Conservation (phyloP, 2,329 filamentous ascomycete species). For the Sporothrix inflata region DNA sequence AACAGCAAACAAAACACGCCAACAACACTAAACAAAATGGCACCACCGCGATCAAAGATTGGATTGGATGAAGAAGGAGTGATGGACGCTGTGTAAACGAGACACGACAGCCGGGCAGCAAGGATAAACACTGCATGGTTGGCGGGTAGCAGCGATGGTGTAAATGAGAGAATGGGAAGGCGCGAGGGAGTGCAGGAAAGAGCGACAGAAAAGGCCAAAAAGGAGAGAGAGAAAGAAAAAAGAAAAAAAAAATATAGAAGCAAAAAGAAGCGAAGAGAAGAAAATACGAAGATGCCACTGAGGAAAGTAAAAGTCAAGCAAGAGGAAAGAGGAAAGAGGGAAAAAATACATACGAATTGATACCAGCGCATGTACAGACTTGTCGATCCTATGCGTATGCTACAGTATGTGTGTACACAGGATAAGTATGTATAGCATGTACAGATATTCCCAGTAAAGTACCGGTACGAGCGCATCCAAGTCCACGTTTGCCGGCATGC, state of each 20-base stretch:
- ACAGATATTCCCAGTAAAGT: background rate
- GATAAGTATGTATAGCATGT: background rate
- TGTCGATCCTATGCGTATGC: background rate
- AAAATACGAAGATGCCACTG: background rate
- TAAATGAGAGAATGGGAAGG: slow-evolving; percentile 7
- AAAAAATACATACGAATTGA: background rate
- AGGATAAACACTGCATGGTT: background rate
- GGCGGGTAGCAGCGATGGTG: background rate
- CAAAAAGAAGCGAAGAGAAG: background rate
- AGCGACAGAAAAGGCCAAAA: background rate
- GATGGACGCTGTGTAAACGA: slow-evolving; percentile 13
- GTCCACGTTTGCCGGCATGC: background rate
- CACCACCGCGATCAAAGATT: background rate
- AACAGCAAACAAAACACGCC: background rate
- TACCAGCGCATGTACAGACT: background rate
- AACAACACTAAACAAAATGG: background rate
- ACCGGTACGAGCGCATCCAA: background rate
- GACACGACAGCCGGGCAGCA: slow-evolving; percentile 3
- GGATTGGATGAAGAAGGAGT: slow-evolving; percentile 6
- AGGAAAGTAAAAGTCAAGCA: background rate
- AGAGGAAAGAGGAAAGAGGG: background rate
- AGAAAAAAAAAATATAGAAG: background rate
- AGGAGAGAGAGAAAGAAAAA: background rate
- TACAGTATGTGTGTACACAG: slow-evolving; percentile 10
- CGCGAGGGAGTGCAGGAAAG: background rate